Percentiles rank a stretch among this genome's conserved stretches.
These are phyloP conservation scores for Tetrapisispora fleetii DNA, from an alignment of 805 yeast genomes.

Conservation along the genomic window DNA sequence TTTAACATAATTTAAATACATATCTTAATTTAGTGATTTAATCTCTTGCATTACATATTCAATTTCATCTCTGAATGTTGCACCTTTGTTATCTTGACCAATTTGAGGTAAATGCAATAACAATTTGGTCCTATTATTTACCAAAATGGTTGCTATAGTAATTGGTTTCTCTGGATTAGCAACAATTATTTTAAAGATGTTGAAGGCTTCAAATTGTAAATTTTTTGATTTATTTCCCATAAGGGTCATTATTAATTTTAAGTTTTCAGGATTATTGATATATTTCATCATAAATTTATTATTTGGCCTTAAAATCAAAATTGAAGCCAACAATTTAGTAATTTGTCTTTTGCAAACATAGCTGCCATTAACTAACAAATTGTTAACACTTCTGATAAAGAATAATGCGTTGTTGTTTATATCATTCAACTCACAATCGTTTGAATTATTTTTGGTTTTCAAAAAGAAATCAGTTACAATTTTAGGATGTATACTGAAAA, in stretches of 20 bases:
- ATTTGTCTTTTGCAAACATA: constrained; percentile 92
- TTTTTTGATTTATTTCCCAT: constrained; percentile 83
- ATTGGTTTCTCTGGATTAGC: constrained; percentile 89
- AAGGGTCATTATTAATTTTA: constrained; percentile 77
- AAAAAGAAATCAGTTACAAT: constrained; percentile 56
- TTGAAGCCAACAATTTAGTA: constrained; percentile 60
- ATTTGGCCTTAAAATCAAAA: constrained; percentile 64
- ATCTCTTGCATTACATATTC: constrained; percentile 44
- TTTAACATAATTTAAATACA: no score
- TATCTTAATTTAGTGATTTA: neutral
- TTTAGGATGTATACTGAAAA: constrained; percentile 59
- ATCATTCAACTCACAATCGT: neutral
- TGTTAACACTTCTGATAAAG: constrained; percentile 57
- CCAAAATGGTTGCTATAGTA: constrained; percentile 66
- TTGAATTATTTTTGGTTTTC: constrained; percentile 2
- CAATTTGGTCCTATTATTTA: constrained; percentile 72
- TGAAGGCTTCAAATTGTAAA: constrained; percentile 83
- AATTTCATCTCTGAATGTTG: constrained; percentile 67
- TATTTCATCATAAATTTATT: constrained; percentile 64
- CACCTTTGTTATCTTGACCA: constrained; percentile 47
- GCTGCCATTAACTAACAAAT: constrained; percentile 60
- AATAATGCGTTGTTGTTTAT: constrained; percentile 35
- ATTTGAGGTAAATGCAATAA: constrained; percentile 58
- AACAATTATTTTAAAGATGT: constrained; percentile 88
- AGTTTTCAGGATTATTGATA: constrained; percentile 68